Conservation (phyloP, 805 yeast genomes). For the Teunomyces aglyptinius region DNA sequence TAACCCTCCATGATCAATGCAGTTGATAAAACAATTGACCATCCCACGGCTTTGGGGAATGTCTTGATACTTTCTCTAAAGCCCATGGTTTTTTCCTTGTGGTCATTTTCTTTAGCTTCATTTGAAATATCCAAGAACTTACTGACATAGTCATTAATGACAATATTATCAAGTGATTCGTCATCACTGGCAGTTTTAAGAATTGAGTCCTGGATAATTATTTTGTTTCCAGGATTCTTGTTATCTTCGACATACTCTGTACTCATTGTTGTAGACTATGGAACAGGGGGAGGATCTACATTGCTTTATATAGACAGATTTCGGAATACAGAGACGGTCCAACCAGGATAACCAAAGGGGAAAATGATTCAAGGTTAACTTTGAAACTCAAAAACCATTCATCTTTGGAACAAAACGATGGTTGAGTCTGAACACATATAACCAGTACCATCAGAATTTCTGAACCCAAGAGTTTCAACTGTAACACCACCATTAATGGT, state of each 20-base stretch:
- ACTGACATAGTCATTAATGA: constrained; percentile 29
- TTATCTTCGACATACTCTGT: constrained; percentile 19
- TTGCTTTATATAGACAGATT: neutral
- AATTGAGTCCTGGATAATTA: constrained; percentile 3
- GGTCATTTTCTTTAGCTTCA: constrained; percentile 37
- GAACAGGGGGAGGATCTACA: neutral
- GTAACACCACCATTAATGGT: too few relatives aligned
- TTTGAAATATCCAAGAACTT: constrained; percentile 36
- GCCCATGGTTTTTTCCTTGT: constrained; percentile 34
- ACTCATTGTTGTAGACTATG: constrained; percentile 8
- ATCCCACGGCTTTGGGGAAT: constrained; percentile 37
- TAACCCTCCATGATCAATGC: constrained; percentile 44
- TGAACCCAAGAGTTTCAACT: too few relatives aligned
- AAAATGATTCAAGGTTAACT: too few relatives aligned
- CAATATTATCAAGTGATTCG: constrained; percentile 1
- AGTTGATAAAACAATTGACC: constrained; percentile 45
- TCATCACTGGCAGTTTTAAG: neutral
- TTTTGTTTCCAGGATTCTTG: constrained; percentile 11
- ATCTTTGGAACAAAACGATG: too few relatives aligned
- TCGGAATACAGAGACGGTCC: neutral
- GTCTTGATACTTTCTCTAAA: constrained; percentile 36
- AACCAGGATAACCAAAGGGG: too few relatives aligned
- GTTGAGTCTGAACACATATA: too few relatives aligned
- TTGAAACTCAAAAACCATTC: too few relatives aligned
- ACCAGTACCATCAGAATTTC: too few relatives aligned